Evolutionary conservation across 2,329 filamentous ascomycete genomes (phyloP), one percentile per base, ranked within the genome.

Genomic region (Calonectria hawksworthii): DNA sequence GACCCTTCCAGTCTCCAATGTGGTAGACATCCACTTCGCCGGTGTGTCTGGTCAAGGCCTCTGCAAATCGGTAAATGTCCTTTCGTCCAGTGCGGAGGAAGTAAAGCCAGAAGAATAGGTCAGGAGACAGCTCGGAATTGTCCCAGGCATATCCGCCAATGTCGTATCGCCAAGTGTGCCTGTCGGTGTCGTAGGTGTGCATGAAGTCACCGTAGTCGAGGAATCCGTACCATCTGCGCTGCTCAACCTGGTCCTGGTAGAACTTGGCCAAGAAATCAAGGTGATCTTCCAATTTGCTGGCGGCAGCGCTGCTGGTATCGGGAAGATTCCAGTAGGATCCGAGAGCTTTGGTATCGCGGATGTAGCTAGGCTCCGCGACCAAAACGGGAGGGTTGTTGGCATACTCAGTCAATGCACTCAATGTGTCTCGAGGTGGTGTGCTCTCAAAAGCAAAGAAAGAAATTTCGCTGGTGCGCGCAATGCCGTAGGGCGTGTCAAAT

Each of bases 91-190:
- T 93, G 13, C 89, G 88, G 2, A 93, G 86, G 83, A 93, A 93
- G 72, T 91, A 90, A 5, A 87, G 88, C 92, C 92, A 93, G 77
- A 93, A 88, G 83, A 90, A 93, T 2, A 93, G 82, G 77, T 93
- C 91, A 0, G 92, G 90, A 0, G 91, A 93, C 0, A 93, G 85
- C 80, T 93, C 91, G 0, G 89, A 91, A 79, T 93, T 93, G 64
- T 93, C 91, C 92, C 92, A 93, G 0, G 90, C 91, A 73, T 91
- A 93, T 0, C 92, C 92, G 4, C 92, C 92, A 23, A 93, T 82
- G 59, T 93, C 92, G 71, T 93, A 93, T 1, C 90, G 87, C 92
- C 92, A 93, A 0, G 86, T 86, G 75, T 93, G 91, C 6, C 91
- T 85, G 79, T 92, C 88, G 0, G 81, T 76, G 66, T 93, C 91